Conservation (phyloP, 192 early-diverging fungal species). For the Glomus cerebriforme region DNA sequence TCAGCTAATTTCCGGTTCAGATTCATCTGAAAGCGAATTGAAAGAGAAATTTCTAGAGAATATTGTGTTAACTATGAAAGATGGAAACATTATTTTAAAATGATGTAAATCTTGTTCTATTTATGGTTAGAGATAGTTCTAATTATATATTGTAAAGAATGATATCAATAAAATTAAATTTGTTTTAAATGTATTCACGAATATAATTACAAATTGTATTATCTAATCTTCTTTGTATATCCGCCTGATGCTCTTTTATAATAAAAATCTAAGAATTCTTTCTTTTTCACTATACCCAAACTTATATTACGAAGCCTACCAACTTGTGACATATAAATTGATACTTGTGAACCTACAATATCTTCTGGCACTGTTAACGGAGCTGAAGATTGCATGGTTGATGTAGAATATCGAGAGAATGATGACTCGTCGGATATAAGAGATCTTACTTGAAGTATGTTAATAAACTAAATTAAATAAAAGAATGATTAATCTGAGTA, state of each 20-base stretch:
- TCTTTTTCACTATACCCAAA: slow-evolving; percentile 68
- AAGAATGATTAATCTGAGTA: slow-evolving; percentile 32
- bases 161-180: background rate
- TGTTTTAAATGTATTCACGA: background rate
- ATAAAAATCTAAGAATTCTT: slow-evolving; percentile 75
- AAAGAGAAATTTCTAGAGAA: background rate
- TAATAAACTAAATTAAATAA: slow-evolving; percentile 46
- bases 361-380: slow-evolving; percentile 46
- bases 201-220: too few relatives aligned
- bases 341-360: slow-evolving; percentile 58
- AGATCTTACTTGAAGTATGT: slow-evolving; percentile 51
- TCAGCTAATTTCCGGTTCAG: background rate
- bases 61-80: background rate
- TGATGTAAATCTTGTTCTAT: background rate
- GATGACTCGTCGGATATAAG: slow-evolving; percentile 54
- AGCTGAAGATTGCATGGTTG: slow-evolving; percentile 31
- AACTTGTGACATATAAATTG: slow-evolving; percentile 57
- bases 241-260: background rate
- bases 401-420: slow-evolving; percentile 40
- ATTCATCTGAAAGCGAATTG: background rate
- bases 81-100: background rate
- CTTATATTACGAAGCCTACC: slow-evolving; percentile 69
- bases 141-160: too few relatives aligned
- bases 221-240: slow-evolving; percentile 20
- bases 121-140: background rate